Conservation (phyloP, 495 filamentous ascomycete genomes). For the Neurospora sp. region DNA sequence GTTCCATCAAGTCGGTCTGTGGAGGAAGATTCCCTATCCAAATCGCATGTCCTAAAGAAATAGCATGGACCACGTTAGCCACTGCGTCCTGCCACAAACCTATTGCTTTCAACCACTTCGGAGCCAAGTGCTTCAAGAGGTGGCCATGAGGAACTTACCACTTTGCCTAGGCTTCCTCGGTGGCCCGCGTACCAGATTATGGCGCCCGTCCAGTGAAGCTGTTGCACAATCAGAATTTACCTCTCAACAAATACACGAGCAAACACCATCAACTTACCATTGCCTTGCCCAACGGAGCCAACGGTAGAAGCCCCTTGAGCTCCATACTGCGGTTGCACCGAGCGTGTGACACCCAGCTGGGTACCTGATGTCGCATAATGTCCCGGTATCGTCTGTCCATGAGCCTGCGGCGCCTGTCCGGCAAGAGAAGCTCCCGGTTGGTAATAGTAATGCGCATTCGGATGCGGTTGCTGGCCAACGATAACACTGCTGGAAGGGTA, state of each 20-base stretch:
- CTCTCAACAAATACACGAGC: neutral
- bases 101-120: neutral
- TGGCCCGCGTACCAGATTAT: slow-evolving; percentile 65
- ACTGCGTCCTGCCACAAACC: neutral
- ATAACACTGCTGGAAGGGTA: slow-evolving; percentile 30
- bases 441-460: slow-evolving; percentile 31
- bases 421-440: slow-evolving; percentile 19
- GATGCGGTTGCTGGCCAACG: slow-evolving; percentile 25
- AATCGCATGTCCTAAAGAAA: slow-evolving; percentile 65
- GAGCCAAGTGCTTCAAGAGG: neutral
- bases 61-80: slow-evolving; percentile 2
- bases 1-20: slow-evolving; percentile 61
- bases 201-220: slow-evolving; percentile 24
- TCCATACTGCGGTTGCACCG: slow-evolving; percentile 2
- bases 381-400: slow-evolving; percentile 19
- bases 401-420: slow-evolving; percentile 15
- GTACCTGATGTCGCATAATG: slow-evolving; percentile 16
- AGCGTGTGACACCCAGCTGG: slow-evolving; percentile 5
- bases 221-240: neutral
- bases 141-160: slow-evolving; percentile 22
- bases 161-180: slow-evolving; percentile 83
- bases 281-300: neutral
- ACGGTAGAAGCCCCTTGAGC: neutral
- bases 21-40: slow-evolving; percentile 96
- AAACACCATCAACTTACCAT: slow-evolving; percentile 4